Conservation (phyloP, 1,284 basidiomycete genomes). For the Sphagnurus paluster region DNA sequence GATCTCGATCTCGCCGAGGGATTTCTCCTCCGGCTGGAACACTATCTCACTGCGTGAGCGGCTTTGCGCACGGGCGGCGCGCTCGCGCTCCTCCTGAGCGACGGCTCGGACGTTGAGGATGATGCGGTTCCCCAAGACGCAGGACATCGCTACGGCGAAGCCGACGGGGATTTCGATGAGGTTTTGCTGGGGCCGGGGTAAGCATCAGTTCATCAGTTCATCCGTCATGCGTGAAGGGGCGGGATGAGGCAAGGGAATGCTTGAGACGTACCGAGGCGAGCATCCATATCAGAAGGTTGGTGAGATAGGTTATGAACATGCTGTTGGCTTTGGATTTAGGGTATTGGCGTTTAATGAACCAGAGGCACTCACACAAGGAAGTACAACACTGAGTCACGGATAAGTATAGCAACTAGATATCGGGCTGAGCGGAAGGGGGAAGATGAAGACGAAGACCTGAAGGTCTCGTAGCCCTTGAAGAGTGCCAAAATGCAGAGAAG, state of each 20-base stretch:
- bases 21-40: conserved; percentile 2
- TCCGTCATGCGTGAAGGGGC: too few relatives aligned
- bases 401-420: conserved; percentile 46
- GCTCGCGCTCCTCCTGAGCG: conserved; percentile 28
- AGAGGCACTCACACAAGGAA: conserved; percentile 47
- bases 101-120: conserved; percentile 54
- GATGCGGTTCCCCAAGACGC: conserved; percentile 54
- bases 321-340: conserved; percentile 28
- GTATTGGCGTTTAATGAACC: too few relatives aligned
- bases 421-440: conserved; percentile 42
- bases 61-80: not conserved
- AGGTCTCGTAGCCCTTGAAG: conserved; percentile 45
- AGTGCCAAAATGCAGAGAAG: conserved; percentile 52
- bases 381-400: conserved; percentile 56
- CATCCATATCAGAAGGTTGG: conserved; percentile 52
- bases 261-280: conserved; percentile 43
- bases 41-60: not conserved
- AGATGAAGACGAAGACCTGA: conserved; percentile 28
- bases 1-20: conserved; percentile 35
- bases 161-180: conserved; percentile 54
- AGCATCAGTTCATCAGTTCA: too few relatives aligned
- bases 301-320: conserved; percentile 55
- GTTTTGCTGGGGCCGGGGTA: conserved; percentile 27
- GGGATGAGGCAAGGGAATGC: too few relatives aligned
- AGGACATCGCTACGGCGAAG: conserved; percentile 57